Evolutionary conservation across 164 flowering plant genomes (phyloP), one percentile per base, ranked within the genome.

Genomic region (Tinospora cordifolia): DNA sequence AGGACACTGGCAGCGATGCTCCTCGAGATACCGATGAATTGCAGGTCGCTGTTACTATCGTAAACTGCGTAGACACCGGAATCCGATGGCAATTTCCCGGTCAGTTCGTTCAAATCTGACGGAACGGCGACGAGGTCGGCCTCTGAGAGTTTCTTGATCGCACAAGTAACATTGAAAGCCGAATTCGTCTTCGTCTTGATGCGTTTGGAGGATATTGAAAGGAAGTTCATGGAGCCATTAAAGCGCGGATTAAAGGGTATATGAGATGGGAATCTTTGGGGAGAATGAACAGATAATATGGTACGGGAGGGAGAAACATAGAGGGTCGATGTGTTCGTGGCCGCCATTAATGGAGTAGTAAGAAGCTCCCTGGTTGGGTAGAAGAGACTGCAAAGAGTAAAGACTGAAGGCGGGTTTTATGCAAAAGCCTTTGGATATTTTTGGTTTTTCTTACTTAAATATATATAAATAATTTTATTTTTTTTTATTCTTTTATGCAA

Each of bases 41-140:
- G 99, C 67, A 92, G 81, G 21, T 81, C 93, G 15, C 72, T 72
- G 69, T 78, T 76, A 21, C 72, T 63, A 67, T 89, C 97, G 63
- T 75, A 87, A 47, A 94, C 86, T 26, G 97, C 99, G 67, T 94
- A 94, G 0, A 94, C 93, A 9, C 97, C 95, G 36, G 92, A 57
- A 41, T 63, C 82, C 0, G 88, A 68, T 0, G 97, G 93, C 13
- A 91, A 63, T 25, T 64, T 71, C 9, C 76, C 80, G 3, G 75
- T 3, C 6, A 81, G 8, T 24, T 75, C 84, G 8, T 76, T 82
- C 0, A 80, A 0, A 19, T 76, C 81, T 25, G 71, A 63, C 24
- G 88, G 79, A 9, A 90, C 80, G 5, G 80, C 6, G 47, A 86
- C 68, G 10, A 63, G 75, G 38, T 86, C 90, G 8, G 84, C 8